These are phyloP conservation scores for Hortiboletus campestris DNA, from an alignment of 768 basidiomycete species.

Conservation along the genomic window DNA sequence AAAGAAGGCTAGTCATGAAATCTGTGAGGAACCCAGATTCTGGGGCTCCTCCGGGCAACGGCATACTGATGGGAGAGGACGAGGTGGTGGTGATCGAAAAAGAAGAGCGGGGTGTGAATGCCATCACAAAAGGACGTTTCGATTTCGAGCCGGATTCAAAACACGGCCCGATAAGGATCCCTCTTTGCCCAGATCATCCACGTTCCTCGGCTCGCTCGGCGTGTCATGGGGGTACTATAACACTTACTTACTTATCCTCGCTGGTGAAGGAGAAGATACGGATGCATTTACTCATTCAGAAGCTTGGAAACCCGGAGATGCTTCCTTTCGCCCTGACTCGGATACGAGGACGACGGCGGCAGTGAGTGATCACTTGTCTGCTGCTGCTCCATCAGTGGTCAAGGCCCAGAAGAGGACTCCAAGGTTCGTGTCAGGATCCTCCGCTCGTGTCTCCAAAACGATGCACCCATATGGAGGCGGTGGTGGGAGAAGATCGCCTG, in stretches of 20 bases:
- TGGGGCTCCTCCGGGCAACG: slow-evolving; percentile 29
- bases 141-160: slow-evolving; percentile 11
- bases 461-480: slow-evolving; percentile 22
- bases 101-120: slow-evolving; percentile 25
- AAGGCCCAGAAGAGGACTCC: not conserved
- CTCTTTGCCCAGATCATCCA: slow-evolving; percentile 36
- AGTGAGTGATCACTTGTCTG: slow-evolving; percentile 24
- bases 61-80: slow-evolving; percentile 17
- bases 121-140: slow-evolving; percentile 31
- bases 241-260: slow-evolving; percentile 27
- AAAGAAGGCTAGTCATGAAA: slow-evolving; percentile 19
- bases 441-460: slow-evolving; percentile 16
- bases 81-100: slow-evolving; percentile 31
- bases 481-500: slow-evolving; percentile 25
- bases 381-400: slow-evolving; percentile 20
- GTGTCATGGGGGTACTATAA: slow-evolving; percentile 37
- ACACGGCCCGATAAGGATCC: slow-evolving; percentile 24
- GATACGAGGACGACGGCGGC: slow-evolving; percentile 24
- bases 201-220: slow-evolving; percentile 33
- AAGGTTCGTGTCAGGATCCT: slow-evolving; percentile 9
- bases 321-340: too few species aligned
- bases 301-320: slow-evolving; percentile 10
- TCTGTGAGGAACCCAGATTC: slow-evolving; percentile 14
- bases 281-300: slow-evolving; percentile 9
- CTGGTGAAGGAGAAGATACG: slow-evolving; percentile 36